Base-by-base conservation (phyloP, 495 filamentous ascomycete genomes). In the Talaromyces thailandensis region DNA sequence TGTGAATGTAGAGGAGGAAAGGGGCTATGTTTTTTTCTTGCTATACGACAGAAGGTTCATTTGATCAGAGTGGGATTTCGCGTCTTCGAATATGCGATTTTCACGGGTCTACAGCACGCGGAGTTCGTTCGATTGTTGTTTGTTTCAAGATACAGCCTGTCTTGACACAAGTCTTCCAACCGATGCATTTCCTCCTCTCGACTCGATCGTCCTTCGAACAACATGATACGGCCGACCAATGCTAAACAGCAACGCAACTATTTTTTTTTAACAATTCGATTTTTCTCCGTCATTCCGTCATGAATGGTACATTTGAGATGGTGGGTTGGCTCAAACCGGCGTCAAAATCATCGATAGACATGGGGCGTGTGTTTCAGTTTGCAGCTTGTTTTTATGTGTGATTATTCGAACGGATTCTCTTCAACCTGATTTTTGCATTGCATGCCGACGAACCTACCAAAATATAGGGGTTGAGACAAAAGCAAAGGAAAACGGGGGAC, bases 281-380 rank as follows among this genome's bases (percentile, higher is more conserved):
- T 26, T 26, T 26, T 55, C 26, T 28, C 51, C 24, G 51, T 55
- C 51, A 55, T 55, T 52, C 51, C 26, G 26, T 55, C 51, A 55
- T 28, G 51, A 55, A 55, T 55, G 51, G 51, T 55, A 26, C 12
- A 23, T 52, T 52, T 52, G 48, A 52, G 48, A 52, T 52, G 48
- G 48, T 55, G 51, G 51, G 24, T 55, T 26, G 51, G 51, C 12
- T 55, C 23, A 55, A 55, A 55, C 51, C 51, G 51, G 51, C 51
- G 51, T 55, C 51, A 26, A 55, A 26, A 55, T 55, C 51, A 55
- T 55, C 51, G 28, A 55, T 55, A 55, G 51, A 55, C 18, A 25
- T 55, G 51, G 51, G 51, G 51, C 51, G 23, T 55, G 51, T 55
- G 21, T 55, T 25, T 52, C 48, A 23, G 48, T 52, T n/a, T 55